A percentile compares a stretch with the other conserved stretches of the same genome.
phyloP scores from a whole-genome alignment of 2,329 filamentous ascomycete species.

The Zasmidium angulare region DNA sequence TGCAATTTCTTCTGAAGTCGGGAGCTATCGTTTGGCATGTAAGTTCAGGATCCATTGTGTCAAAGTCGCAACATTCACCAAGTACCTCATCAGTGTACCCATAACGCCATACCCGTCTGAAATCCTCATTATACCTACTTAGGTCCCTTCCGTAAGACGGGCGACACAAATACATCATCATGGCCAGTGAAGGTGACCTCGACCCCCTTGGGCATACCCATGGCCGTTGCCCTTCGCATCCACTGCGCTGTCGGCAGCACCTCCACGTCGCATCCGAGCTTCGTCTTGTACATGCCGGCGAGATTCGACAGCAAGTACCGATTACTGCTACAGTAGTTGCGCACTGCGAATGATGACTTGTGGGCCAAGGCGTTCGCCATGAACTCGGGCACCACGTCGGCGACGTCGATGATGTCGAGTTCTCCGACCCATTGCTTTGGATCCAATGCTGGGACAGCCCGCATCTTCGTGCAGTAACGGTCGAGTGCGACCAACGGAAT shows the following conservation, averaged over 20 bases:
- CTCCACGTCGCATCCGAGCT: not conserved
- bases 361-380: not conserved
- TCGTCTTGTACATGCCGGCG: not conserved
- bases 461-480: slow-evolving; percentile 1
- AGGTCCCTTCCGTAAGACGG: not conserved
- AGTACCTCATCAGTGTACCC: not conserved
- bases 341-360: not conserved
- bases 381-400: not conserved
- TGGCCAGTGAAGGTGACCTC: not conserved
- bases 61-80: too few species aligned
- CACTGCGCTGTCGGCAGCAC: not conserved
- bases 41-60: not conserved
- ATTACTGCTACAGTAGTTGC: not conserved
- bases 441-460: not conserved
- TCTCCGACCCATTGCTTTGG: not conserved
- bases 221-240: not conserved
- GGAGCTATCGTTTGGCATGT: too few species aligned
- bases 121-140: not conserved
- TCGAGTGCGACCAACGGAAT: not conserved
- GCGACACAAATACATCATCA: not conserved
- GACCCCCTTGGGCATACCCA: not conserved
- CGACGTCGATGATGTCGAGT: not conserved
- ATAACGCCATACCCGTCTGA: not conserved
- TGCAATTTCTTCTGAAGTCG: too few species aligned
- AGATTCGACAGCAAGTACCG: not conserved